Conservation (phyloP, 179 eudicot genomes). For the Nepenthes alata region DNA sequence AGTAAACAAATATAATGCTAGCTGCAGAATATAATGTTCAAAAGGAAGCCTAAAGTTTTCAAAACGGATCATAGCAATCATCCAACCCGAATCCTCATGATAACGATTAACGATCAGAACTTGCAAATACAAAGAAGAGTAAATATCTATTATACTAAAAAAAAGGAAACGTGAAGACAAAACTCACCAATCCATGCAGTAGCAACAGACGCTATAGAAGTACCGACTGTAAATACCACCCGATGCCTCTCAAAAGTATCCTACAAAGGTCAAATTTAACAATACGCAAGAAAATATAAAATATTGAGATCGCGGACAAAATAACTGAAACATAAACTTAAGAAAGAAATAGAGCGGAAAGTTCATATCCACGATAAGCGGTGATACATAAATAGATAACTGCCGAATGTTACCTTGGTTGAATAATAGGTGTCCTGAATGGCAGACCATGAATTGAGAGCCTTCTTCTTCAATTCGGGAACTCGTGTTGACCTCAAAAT, state of each 20-base stretch:
- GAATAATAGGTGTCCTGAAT: constrained; percentile 58
- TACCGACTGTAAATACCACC: constrained; percentile 72
- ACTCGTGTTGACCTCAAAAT: constrained; percentile 14
- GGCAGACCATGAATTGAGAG: constrained; percentile 51
- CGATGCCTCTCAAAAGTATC: constrained; percentile 86
- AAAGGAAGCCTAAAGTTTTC: too few relatives aligned
- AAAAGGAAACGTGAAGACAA: not conserved
- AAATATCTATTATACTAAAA: not conserved
- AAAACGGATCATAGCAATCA: too few relatives aligned
- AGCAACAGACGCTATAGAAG: constrained; percentile 78
- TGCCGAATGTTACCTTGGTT: constrained; percentile 35
- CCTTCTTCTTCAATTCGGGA: constrained; percentile 48
- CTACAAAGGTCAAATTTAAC: constrained; percentile 16
- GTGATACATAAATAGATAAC: not conserved
- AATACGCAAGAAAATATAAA: too few relatives aligned
- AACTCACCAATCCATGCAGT: constrained; percentile 77
- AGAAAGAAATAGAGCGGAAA: not conserved
- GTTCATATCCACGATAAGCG: not conserved
- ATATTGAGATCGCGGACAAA: too few relatives aligned
- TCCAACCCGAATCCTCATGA: too few relatives aligned
- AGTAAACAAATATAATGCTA: too few relatives aligned
- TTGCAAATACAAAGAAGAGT: not conserved
- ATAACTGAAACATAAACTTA: not conserved
- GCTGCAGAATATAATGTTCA: too few relatives aligned
- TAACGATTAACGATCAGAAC: not conserved